These are phyloP conservation scores for Pholiota molesta DNA, from an alignment of 768 basidiomycete genomes.

Conservation along the genomic window DNA sequence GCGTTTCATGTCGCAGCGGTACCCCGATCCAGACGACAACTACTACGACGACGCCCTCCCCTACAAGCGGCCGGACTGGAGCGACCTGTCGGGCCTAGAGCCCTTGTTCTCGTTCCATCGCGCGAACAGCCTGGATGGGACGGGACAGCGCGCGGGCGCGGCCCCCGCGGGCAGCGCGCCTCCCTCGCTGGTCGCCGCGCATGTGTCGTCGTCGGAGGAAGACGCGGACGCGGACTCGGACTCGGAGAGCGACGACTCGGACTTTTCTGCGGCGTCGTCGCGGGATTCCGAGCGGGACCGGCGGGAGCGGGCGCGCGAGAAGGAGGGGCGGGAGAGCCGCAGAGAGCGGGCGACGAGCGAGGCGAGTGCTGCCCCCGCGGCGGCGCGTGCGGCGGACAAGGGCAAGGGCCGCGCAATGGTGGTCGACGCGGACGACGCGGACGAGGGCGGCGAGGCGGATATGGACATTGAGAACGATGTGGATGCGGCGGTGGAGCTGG, in stretches of 20 bases:
- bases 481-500: not conserved
- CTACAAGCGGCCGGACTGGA: no score
- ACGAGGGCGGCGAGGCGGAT: conserved; percentile 1
- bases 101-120: no score
- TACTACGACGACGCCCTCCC: no score
- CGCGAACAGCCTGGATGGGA: no score
- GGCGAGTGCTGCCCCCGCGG: not conserved
- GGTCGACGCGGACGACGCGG: not conserved
- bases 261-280: conserved; percentile 6
- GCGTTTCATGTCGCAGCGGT: no score
- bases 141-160: no score
- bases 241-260: not conserved
- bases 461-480: conserved; percentile 2
- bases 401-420: not conserved
- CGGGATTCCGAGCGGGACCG: not conserved
- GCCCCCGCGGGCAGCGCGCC: no score
- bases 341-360: not conserved
- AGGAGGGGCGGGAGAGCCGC: not conserved
- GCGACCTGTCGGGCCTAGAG: no score
- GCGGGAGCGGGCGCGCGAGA: not conserved
- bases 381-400: not conserved
- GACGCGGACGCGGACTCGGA: not conserved
- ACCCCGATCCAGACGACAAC: no score
- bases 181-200: not conserved
- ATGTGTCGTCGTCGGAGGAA: not conserved